Percentiles rank a stretch among this genome's conserved stretches.
phyloP scores from a whole-genome alignment of 1,284 basidiomycete genomes.

The Malassezia psittaci region DNA sequence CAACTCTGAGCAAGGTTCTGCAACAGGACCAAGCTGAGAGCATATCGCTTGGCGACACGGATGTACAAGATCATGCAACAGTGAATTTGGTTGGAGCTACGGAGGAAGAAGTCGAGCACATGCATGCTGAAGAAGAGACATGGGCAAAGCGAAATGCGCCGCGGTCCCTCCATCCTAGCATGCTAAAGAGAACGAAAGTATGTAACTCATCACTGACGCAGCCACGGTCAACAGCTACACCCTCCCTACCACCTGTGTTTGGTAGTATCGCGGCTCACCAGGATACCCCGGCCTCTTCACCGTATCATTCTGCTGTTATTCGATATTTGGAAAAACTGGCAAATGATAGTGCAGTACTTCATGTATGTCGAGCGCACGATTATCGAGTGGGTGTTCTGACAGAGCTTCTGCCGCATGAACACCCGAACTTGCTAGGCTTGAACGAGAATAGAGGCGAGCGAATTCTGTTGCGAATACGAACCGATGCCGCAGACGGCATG shows the following conservation, averaged over 20 bases:
- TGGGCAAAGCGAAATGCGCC: slow-evolving; percentile 25
- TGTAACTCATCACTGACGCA: background rate
- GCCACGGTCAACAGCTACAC: slow-evolving; percentile 20
- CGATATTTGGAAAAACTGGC: slow-evolving; percentile 26
- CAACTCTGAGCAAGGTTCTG: background rate
- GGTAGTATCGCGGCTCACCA: slow-evolving; percentile 23
- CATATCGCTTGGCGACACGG: background rate
- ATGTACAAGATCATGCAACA: background rate
- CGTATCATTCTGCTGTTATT: slow-evolving; percentile 20
- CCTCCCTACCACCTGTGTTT: slow-evolving; percentile 21
- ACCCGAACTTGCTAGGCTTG: slow-evolving; percentile 33
- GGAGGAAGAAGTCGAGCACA: background rate
- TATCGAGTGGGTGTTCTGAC: slow-evolving; percentile 30
- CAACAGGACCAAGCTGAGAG: background rate
- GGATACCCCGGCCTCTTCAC: slow-evolving; percentile 14
- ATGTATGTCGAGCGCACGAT: slow-evolving; percentile 32
- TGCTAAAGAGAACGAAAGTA: slow-evolving; percentile 25
- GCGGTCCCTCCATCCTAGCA: slow-evolving; percentile 32
- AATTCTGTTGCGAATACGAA: slow-evolving; percentile 34
- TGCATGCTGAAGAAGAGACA: slow-evolving; percentile 6
- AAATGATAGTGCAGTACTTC: slow-evolving; percentile 30
- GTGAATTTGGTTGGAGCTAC: slow-evolving; percentile 8
- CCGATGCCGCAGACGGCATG: slow-evolving; percentile 33
- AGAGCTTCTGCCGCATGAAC: slow-evolving; percentile 37
- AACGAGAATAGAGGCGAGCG: slow-evolving; percentile 39